Conservation (phyloP, 106 monocot genomes). For the Dioscorea zingiberensis region DNA sequence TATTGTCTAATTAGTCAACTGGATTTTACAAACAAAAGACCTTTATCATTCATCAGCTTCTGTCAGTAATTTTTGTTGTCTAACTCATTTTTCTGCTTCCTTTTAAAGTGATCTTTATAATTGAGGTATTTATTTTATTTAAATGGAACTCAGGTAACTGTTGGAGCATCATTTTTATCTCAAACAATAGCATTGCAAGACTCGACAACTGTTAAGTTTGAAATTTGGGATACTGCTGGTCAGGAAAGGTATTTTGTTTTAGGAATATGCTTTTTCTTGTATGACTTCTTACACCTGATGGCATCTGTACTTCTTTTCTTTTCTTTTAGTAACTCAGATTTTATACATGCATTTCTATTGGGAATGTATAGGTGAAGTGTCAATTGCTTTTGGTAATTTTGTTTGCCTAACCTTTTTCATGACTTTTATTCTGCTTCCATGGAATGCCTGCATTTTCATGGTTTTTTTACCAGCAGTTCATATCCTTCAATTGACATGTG, state of each 20-base stretch:
- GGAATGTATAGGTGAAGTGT: no score
- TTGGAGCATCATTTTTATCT: slow-evolving; percentile 97
- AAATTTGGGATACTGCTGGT: slow-evolving; percentile 99
- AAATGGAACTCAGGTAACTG: slow-evolving; percentile 66
- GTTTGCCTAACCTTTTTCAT: no score
- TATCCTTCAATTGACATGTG: no score
- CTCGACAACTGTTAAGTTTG: slow-evolving; percentile 93
- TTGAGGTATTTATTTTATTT: slow-evolving; percentile 5
- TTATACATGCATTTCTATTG: no score
- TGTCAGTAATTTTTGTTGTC: not conserved
- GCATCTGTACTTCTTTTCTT: not conserved
- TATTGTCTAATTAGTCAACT: slow-evolving; percentile 2
- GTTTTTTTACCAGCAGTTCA: no score
- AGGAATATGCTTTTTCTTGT: not conserved
- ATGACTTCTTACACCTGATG: not conserved
- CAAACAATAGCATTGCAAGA: slow-evolving; percentile 95
- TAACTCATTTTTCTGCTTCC: not conserved
- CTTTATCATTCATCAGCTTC: not conserved
- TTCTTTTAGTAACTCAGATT: no score
- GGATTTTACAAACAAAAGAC: not conserved
- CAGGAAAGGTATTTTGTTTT: slow-evolving; percentile 71
- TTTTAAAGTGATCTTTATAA: not conserved
- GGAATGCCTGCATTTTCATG: no score
- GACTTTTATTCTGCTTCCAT: no score
- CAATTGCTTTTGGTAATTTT: no score